Conservation (phyloP, 139 green algal species). For the Tetradesmus lagerheimii region DNA sequence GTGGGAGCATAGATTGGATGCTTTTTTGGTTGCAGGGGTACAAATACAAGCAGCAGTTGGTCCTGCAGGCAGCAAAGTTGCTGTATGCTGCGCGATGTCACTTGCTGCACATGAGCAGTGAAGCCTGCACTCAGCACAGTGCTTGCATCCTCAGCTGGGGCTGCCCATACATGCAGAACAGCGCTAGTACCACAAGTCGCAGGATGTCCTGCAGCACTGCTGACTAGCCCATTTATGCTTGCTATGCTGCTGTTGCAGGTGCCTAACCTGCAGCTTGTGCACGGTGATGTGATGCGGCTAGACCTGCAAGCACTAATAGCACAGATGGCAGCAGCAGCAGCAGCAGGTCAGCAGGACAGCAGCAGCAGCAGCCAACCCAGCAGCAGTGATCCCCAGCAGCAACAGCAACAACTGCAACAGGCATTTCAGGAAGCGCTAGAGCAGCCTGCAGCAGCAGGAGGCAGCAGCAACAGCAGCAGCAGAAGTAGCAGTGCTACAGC, state of each 20-base stretch:
- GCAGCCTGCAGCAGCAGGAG: constrained; percentile 19
- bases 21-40: background rate
- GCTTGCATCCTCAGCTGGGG: no score
- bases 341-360: background rate
- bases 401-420: background rate
- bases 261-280: constrained; percentile 64
- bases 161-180: no score
- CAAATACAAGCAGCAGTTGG: no score
- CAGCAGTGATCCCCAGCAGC: constrained; percentile 2
- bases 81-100: no score
- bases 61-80: no score
- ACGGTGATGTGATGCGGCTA: constrained; percentile 78
- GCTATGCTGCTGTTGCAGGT: constrained; percentile 32
- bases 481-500: constrained; percentile 16
- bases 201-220: background rate
- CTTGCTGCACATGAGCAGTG: no score
- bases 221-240: background rate
- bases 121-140: no score
- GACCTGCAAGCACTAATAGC: constrained; percentile 57
- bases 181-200: no score
- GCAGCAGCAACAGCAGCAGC: constrained; percentile 35
- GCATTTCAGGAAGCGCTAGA: constrained; percentile 3
- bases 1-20: no score
- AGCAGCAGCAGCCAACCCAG: background rate
- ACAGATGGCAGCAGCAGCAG: constrained; percentile 48